Base-by-base conservation (phyloP, 768 basidiomycete genomes). In the Pisolithus sp. region DNA sequence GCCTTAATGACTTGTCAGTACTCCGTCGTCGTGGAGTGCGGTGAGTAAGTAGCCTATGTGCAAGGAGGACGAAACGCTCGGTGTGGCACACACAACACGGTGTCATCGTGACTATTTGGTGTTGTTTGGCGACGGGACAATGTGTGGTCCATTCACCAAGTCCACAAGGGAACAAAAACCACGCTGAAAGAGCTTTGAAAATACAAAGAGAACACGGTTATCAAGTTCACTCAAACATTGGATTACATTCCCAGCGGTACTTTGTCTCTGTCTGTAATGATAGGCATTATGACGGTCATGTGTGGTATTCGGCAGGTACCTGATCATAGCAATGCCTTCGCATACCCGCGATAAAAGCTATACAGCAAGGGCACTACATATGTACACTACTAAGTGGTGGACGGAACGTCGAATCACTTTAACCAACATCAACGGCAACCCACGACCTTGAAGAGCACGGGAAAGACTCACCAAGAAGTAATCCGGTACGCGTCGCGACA, bases 401-500 rank as follows among this genome's bases (percentile, higher is more conserved):
- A 34, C 42, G 8, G 34, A 2, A 50, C 49, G 50, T 20, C 38
- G 52, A 44, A 34, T 68, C 51, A 67, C 66, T 68, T 24, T 20
- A 21, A 28, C 7, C 21, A 34, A 21, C 44, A 34, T 58, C 36
- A 56, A n/a, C 34, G 34, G 15, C 7, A 39, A 12, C 4, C 13
- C 10, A 10, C 6, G 8, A 13, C 15, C 13, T 6, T 15, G 39
- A 20, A 13, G 31, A 34, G 4, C 12, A 2, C 34, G 37, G 21
- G 31, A 17, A 24, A 42, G 23, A 75, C 84, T 63, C 64, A 92
- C 89, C 67, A 93, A 79, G 82, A 93, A 93, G 73, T 93, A 93
- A 73, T 93, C 90, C 65, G 90, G 90, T 71, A 92, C 90, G 70
- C 90, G 87, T 72, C 90, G 81, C 66, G 94, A 93, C 57, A 99